A percentile compares a stretch with the other conserved stretches of the same genome.
These are phyloP conservation scores for Rhizodiscina lignyota DNA, from an alignment of 495 filamentous ascomycete species.

Conservation along the genomic window DNA sequence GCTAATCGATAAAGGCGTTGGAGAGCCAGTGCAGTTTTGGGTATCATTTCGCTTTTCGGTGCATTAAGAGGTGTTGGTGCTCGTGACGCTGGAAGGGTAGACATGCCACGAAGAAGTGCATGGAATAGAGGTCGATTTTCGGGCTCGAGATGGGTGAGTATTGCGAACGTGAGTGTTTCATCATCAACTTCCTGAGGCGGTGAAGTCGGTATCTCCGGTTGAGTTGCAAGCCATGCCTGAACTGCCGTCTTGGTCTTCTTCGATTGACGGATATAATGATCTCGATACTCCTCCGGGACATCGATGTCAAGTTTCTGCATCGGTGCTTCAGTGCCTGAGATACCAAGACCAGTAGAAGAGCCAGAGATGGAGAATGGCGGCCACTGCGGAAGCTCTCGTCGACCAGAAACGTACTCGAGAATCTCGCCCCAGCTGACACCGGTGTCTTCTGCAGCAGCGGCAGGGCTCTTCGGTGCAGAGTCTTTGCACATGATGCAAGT, in stretches of 20 bases:
- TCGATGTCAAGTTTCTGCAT: conserved; percentile 80
- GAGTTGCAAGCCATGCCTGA: conserved; percentile 68
- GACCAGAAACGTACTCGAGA: conserved; percentile 77
- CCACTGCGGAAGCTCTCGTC: conserved; percentile 71
- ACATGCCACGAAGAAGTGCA: conserved; percentile 55
- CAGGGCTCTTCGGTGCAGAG: conserved; percentile 6
- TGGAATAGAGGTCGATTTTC: conserved; percentile 64
- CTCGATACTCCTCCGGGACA: conserved; percentile 75
- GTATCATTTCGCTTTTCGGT: conserved; percentile 46
- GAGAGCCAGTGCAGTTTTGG: conserved; percentile 55
- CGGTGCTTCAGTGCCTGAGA: conserved; percentile 33
- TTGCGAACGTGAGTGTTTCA: conserved; percentile 81
- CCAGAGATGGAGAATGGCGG: conserved; percentile 62
- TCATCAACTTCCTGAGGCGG: conserved; percentile 79
- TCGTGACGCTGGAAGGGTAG: conserved; percentile 31
- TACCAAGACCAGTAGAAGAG: conserved; percentile 34
- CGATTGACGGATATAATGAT: conserved; percentile 75
- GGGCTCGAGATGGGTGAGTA: conserved; percentile 68
- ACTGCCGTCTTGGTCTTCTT: conserved; percentile 73
- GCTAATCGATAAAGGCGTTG: conserved; percentile 71
- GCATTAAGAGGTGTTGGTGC: conserved; percentile 37
- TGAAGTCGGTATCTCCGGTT: conserved; percentile 50
- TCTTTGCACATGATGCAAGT: conserved; percentile 64
- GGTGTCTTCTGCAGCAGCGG: conserved; percentile 29
- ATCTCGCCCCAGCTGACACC: conserved; percentile 97